phyloP scores from a whole-genome alignment of 2,329 filamentous ascomycete species.

The Trichocomaceae sp. region DNA sequence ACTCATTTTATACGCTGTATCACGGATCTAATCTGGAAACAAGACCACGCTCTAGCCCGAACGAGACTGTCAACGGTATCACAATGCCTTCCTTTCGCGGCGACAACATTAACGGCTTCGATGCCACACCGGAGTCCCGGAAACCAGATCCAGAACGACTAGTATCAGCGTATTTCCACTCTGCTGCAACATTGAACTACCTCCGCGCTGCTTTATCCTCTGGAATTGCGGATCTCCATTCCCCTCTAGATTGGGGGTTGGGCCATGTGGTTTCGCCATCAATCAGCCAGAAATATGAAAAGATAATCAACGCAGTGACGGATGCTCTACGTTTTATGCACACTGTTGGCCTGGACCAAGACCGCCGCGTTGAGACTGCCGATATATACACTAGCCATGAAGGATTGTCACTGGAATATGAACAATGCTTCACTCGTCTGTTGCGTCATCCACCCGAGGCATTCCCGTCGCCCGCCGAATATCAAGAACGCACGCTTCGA shows the following conservation, averaged over 20 bases:
- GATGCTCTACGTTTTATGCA: conserved; percentile 91
- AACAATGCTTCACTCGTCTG: conserved; percentile 74
- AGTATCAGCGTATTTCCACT: conserved; percentile 91
- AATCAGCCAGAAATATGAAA: conserved; percentile 77
- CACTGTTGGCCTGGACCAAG: conserved; percentile 83
- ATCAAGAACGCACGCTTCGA: conserved; percentile 22
- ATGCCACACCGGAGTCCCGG: conserved; percentile 57
- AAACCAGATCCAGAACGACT: conserved; percentile 76
- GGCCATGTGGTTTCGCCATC: conserved; percentile 81
- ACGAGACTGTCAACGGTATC: conserved; percentile 70
- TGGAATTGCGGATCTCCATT: conserved; percentile 88
- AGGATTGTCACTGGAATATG: conserved; percentile 88
- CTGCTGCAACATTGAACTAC: conserved; percentile 90
- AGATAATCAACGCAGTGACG: conserved; percentile 77
- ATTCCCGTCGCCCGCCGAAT: conserved; percentile 18
- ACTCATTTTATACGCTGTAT: background rate
- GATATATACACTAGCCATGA: conserved; percentile 96
- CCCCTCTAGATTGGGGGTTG: conserved; percentile 88
- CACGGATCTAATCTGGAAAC: background rate
- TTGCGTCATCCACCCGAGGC: conserved; percentile 57
- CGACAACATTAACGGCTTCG: conserved; percentile 90
- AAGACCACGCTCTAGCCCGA: conserved; percentile 74
- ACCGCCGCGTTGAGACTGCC: conserved; percentile 77
- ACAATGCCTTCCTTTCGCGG: conserved; percentile 87
- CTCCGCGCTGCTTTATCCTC: conserved; percentile 75